phyloP scores from a whole-genome alignment of 2,329 filamentous ascomycete genomes.

The Aspergillus luchuensis region DNA sequence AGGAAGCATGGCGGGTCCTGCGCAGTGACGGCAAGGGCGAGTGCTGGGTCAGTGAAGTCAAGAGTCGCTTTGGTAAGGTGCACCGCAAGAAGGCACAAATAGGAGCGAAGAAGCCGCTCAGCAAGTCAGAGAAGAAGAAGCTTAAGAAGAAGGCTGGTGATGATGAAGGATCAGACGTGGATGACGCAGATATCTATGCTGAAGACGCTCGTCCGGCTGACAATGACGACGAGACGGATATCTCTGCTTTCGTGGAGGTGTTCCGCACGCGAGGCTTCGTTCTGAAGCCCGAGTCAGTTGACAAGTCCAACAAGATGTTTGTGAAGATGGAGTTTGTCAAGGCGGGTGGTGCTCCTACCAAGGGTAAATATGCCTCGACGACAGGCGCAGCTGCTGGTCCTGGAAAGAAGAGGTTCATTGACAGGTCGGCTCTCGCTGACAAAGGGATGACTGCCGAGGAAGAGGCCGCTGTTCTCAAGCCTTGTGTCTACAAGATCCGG shows the following conservation, averaged over 20 bases:
- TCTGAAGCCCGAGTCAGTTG: conserved; percentile 71
- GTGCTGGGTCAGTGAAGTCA: conserved; percentile 96
- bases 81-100: conserved; percentile 46
- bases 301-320: conserved; percentile 96
- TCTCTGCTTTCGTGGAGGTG: conserved; percentile 82
- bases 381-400: conserved; percentile 34
- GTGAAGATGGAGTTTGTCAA: conserved; percentile 96
- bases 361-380: conserved; percentile 66
- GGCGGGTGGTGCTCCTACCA: conserved; percentile 65
- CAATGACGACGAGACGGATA: conserved; percentile 75
- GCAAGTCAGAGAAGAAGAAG: conserved; percentile 47
- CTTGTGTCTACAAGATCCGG: conserved; percentile 92
- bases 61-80: conserved; percentile 77
- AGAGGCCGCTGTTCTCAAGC: conserved; percentile 77
- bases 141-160: conserved; percentile 51
- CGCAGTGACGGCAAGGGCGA: conserved; percentile 82
- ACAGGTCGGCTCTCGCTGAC: conserved; percentile 55
- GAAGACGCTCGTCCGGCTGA: conserved; percentile 55
- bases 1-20: conserved; percentile 90
- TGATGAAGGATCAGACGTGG: conserved; percentile 44
- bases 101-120: conserved; percentile 41
- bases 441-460: conserved; percentile 60
- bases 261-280: conserved; percentile 79
- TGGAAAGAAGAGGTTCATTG: conserved; percentile 58
- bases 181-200: conserved; percentile 57